phyloP scores from a whole-genome alignment of 148 eudicot genomes.

The Rhododendron williamsianum region DNA sequence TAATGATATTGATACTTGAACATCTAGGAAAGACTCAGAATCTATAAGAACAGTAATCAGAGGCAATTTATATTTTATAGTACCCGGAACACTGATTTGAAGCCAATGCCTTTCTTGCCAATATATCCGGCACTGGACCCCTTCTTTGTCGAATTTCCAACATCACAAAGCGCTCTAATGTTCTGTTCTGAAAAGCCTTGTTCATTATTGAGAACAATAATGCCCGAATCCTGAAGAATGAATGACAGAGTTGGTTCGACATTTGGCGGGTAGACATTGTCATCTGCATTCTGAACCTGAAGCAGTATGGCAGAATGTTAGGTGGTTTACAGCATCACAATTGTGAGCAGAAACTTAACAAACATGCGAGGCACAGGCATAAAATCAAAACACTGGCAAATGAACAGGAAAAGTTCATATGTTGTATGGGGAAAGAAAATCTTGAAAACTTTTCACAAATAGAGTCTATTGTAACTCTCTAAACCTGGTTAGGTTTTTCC shows the following conservation, averaged over 20 bases:
- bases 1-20: not conserved
- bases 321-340: not conserved
- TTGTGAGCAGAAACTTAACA: not conserved
- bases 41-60: not conserved
- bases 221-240: conserved; percentile 65
- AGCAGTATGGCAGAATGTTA: conserved; percentile 12
- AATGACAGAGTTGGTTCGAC: conserved; percentile 80
- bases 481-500: not conserved
- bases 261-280: conserved; percentile 58
- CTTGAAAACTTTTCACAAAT: not conserved
- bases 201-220: conserved; percentile 81
- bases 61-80: not conserved
- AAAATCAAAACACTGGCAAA: not conserved
- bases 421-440: not conserved
- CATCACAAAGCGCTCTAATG: conserved; percentile 95
- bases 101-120: conserved; percentile 98
- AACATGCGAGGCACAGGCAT: not conserved
- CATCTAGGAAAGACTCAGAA: not conserved
- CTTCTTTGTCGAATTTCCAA: conserved; percentile 92
- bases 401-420: not conserved
- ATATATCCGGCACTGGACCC: conserved; percentile 83
- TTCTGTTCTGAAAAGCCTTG: conserved; percentile 69
- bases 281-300: conserved; percentile 98
- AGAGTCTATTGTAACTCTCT: not conserved
- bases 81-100: conserved; percentile 98